Evolutionary conservation across 31 red algal genomes (phyloP), one percentile per base, ranked within the genome.

Genomic region (Porphyra umbilicalis): DNA sequence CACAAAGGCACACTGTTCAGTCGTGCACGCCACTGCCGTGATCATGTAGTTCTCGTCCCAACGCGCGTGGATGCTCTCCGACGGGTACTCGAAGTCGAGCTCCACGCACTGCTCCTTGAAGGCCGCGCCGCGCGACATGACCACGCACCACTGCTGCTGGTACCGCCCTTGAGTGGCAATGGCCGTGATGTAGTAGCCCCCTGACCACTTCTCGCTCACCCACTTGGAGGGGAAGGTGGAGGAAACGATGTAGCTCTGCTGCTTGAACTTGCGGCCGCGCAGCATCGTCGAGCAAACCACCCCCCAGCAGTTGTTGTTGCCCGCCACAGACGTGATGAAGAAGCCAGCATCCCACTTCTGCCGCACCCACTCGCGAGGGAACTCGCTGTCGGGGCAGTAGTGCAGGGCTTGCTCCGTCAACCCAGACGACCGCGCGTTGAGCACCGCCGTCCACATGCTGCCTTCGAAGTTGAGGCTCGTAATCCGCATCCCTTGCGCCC

Each of bases 21-120:
- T 75, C 11, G 92, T 92, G 79, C 93, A 99, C 13, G 97, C 97
- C 32, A 99, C 85, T 34, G 90, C 87, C 35, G 97, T 99, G 46
- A 99, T 90, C 93, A 99, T 95, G 77, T 95, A 99, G 90, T 95
- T 95, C 42, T 99, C 93, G 78, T 99, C 97, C 97, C 95, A 98
- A 25, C 96, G 86, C 0, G 89, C 88, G 75, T 98, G 96, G 71
- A 98, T 95, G 15, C 90, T 93, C 81, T 98, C 93, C 5, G 88
- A 94, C 31, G 97, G 97, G 85, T 99, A 99, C 71, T 91, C 91
- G 79, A 99, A 99, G 76, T 99, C 97, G 29, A 99, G 80, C 78
- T 99, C 97, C 15, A 99, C 97, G 36, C 92, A 91, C 75, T 99
- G 93, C 30, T 99, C 97, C 82, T 95, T 99, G 85, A 88, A 99